These are phyloP conservation scores for Lactarius tabidus DNA, from an alignment of 768 basidiomycete genomes.

Conservation along the genomic window DNA sequence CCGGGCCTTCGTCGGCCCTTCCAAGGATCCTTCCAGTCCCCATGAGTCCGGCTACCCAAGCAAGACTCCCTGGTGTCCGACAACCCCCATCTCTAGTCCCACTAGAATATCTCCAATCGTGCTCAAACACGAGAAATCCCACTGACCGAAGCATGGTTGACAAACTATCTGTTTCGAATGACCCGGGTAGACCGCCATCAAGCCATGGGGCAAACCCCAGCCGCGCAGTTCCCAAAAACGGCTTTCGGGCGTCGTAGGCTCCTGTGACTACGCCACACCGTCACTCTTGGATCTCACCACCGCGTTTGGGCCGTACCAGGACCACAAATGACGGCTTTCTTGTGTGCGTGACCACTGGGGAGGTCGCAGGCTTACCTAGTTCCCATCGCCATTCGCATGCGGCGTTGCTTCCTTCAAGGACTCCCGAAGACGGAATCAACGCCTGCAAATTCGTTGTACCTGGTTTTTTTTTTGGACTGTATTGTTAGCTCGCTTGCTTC, in stretches of 20 bases:
- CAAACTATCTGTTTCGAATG: conserved; percentile 18
- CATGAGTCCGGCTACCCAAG: not conserved
- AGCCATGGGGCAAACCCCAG: not conserved
- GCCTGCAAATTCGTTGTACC: conserved; percentile 15
- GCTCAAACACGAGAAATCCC: conserved; percentile 16
- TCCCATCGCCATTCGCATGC: not conserved
- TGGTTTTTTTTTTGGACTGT: conserved; percentile 9
- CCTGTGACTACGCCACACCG: not conserved
- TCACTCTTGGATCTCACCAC: not conserved
- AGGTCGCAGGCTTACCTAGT: not conserved
- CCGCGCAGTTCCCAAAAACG: conserved; percentile 9
- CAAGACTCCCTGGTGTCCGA: conserved; percentile 1
- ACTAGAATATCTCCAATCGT: conserved; percentile 21
- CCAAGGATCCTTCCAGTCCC: not conserved
- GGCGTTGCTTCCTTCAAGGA: not conserved
- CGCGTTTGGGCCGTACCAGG: conserved; percentile 1
- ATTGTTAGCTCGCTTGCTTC: conserved; percentile 13
- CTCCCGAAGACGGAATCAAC: conserved; percentile 4
- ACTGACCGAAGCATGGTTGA: conserved; percentile 20
- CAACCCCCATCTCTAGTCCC: conserved; percentile 21
- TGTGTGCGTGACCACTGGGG: not conserved
- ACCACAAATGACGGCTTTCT: not conserved
- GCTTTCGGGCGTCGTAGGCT: not conserved
- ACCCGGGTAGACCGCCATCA: conserved; percentile 7
- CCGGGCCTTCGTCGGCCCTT: not conserved